Conservation (phyloP, 2,329 filamentous ascomycete species). For the Thielaviopsis musarum region DNA sequence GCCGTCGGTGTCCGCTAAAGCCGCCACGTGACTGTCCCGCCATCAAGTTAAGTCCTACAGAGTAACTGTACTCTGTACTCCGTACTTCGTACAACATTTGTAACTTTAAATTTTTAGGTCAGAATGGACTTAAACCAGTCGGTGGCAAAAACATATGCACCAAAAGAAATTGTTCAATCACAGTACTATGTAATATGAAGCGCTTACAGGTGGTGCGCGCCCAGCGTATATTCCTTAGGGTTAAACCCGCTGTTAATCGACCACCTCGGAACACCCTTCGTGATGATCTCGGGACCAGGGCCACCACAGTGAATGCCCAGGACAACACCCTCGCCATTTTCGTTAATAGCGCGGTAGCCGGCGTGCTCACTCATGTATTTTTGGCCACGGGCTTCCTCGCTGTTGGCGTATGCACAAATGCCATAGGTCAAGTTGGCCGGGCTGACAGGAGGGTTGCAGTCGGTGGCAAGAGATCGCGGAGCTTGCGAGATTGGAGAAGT, state of each 20-base stretch:
- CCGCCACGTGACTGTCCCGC: not conserved
- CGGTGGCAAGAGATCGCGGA: not conserved
- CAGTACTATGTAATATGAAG: not conserved
- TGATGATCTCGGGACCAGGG: not conserved
- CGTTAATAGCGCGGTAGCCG: not conserved
- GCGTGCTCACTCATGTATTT: not conserved
- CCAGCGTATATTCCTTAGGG: not conserved
- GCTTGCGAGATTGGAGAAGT: not conserved
- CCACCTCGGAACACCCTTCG: not conserved
- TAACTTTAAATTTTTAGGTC: too few relatives aligned
- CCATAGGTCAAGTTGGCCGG: not conserved
- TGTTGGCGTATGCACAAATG: not conserved
- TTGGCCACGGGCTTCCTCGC: not conserved
- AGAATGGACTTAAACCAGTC: too few relatives aligned
- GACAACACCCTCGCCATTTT: not conserved
- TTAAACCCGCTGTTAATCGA: not conserved
- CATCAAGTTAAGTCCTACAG: not conserved
- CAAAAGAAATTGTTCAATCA: not conserved
- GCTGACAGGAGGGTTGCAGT: not conserved
- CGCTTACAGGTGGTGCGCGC: not conserved
- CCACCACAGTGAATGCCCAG: not conserved
- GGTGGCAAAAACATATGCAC: not conserved
- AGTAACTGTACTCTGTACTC: too few relatives aligned
- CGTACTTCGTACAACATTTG: too few relatives aligned
- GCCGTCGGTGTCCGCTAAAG: conserved; percentile 1